Evolutionary conservation across 2,329 filamentous ascomycete genomes (phyloP).

Genomic region (Leptographium lundbergii): DNA sequence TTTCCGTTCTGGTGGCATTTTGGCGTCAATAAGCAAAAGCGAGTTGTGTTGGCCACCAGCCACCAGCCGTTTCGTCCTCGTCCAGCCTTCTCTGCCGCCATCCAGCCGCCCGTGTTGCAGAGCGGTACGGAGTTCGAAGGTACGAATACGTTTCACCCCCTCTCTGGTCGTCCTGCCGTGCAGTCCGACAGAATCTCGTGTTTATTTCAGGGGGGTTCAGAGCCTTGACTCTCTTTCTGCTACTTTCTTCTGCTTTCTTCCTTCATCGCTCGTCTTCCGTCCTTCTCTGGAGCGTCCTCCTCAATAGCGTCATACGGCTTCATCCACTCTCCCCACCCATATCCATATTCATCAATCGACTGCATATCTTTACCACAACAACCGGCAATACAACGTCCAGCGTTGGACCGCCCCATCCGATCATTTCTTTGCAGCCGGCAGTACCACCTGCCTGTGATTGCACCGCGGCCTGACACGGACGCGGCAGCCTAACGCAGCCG

Average conservation of each 20-base stretch:
- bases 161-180: constrained; percentile 1
- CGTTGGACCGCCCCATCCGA: neutral
- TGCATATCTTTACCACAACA: neutral
- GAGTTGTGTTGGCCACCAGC: neutral
- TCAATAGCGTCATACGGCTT: neutral
- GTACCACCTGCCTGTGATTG: neutral
- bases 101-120: neutral
- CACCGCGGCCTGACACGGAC: neutral
- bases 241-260: neutral
- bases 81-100: neutral
- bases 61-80: neutral
- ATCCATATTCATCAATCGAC: neutral
- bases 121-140: neutral
- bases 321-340: neutral
- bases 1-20: constrained; percentile 7
- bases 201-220: neutral
- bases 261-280: neutral
- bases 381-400: neutral
- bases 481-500: neutral
- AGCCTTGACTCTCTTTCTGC: neutral
- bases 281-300: too few species aligned
- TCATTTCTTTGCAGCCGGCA: neutral
- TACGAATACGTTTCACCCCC: neutral
- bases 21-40: neutral
- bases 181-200: neutral